phyloP scores from a whole-genome alignment of 495 filamentous ascomycete genomes.

The Podospora pseudopauciseta region DNA sequence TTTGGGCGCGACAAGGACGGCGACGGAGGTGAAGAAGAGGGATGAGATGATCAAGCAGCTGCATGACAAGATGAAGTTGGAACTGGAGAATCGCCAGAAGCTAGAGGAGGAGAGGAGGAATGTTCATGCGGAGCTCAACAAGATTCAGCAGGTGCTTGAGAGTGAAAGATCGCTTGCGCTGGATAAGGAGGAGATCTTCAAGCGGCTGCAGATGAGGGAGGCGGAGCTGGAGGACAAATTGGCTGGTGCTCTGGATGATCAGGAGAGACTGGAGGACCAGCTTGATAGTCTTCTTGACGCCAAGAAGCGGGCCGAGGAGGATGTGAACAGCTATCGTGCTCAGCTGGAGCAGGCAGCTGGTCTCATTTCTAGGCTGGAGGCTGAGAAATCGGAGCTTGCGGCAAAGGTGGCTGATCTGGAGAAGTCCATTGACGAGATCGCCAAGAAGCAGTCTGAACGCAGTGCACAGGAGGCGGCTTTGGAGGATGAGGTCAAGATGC shows the following conservation, averaged over 20 bases:
- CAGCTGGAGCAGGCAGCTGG: slow-evolving; percentile 89
- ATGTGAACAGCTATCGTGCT: slow-evolving; percentile 70
- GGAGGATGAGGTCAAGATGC: slow-evolving; percentile 79
- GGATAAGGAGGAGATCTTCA: slow-evolving; percentile 98
- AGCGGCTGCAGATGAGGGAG: slow-evolving; percentile 84
- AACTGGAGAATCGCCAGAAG: slow-evolving; percentile 68
- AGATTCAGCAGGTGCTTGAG: slow-evolving; percentile 88
- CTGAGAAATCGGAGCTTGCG: slow-evolving; percentile 73
- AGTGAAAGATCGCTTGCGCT: slow-evolving; percentile 90
- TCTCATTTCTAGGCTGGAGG: slow-evolving; percentile 78
- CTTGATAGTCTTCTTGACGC: slow-evolving; percentile 84
- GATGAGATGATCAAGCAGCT: slow-evolving; percentile 90
- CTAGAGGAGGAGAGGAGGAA: slow-evolving; percentile 90
- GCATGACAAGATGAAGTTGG: slow-evolving; percentile 75
- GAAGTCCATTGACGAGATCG: slow-evolving; percentile 60
- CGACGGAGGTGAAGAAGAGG: slow-evolving; percentile 85
- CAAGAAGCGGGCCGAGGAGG: slow-evolving; percentile 83
- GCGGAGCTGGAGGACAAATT: slow-evolving; percentile 88
- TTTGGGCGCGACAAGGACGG: slow-evolving; percentile 83
- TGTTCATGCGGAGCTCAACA: slow-evolving; percentile 78
- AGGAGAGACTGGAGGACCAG: slow-evolving; percentile 89
- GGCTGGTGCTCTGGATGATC: slow-evolving; percentile 87
- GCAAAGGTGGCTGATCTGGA: slow-evolving; percentile 65
- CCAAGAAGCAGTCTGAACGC: slow-evolving; percentile 62
- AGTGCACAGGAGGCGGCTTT: slow-evolving; percentile 69